Base-by-base conservation (phyloP, 805 yeast genomes). In the Suhomyces kilbournensis region DNA sequence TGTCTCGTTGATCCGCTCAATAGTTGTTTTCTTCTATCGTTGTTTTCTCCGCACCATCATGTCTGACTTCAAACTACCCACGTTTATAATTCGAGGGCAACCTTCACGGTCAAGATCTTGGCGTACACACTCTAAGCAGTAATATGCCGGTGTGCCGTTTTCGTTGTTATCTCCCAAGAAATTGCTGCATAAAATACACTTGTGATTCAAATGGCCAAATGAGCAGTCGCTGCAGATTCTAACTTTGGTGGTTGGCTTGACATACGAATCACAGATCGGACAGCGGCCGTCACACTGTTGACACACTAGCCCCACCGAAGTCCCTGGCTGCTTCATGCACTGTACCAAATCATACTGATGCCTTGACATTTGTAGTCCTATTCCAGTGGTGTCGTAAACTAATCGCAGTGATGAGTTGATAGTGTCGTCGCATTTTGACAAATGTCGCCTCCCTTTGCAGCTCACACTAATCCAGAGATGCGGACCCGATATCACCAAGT, bases 271-370 rank as follows among this genome's bases (percentile, higher is more conserved):
- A 67, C 98, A 92, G 2, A 84, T 76, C 2, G 97, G 97, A 62
- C 98, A 92, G 58, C 84, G 79, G 1, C 97, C 97, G 64, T 92
- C 97, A 66, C 98, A 92, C 65, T 80, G 88, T 30, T 82, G 84
- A 62, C 98, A 92, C 3, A 92, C 74, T 48, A 77, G 71, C 0
- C 96, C 98, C 3, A 81, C 66, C 15, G 73, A 69, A 0, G 83
- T 79, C 0, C 97, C 97, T 1, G 97, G 90, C 60, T 83, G 94
- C 64, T 86, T 88, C 79, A 88, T 73, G 64, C 98, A 92, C 73
- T 86, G 83, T 2, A 88, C 80, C 23, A 91, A 76, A 64, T 92
- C 97, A 48, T 85, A 83, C 68, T 91, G 96, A 68, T 91, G 97
- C 50, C 94, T 84, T 2, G 96, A 89, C 97, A 91, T 90, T 35